Percentiles rank a stretch among this genome's conserved stretches.
Conservation (phyloP, 192 early-diverging fungal genomes). For the Chytriomyces hyalinus region DNA sequence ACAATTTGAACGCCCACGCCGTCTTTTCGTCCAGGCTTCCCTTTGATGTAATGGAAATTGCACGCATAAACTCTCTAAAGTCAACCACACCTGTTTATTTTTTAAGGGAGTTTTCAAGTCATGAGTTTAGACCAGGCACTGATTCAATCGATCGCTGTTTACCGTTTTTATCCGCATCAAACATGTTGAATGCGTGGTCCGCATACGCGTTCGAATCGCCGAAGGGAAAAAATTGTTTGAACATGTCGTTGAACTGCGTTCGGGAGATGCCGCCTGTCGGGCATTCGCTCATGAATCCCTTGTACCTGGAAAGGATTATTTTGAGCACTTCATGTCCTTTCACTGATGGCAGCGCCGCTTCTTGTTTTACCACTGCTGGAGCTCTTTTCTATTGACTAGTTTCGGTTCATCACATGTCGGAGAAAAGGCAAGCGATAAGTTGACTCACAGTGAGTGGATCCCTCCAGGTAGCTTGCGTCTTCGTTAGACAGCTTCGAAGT, state of each 20-base stretch:
- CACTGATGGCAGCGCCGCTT: background rate
- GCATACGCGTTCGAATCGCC: constrained; percentile 90
- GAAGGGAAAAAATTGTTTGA: constrained; percentile 97
- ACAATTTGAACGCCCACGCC: constrained; percentile 84
- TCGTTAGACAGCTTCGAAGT: constrained; percentile 82
- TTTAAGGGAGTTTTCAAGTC: background rate
- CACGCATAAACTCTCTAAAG: constrained; percentile 90
- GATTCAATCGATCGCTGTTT: background rate
- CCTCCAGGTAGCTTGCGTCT: constrained; percentile 78
- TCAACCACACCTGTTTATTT: constrained; percentile 71
- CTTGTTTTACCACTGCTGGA: constrained; percentile 82
- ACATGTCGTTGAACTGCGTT: constrained; percentile 88
- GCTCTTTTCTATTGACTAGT: constrained; percentile 87
- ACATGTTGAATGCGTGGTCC: constrained; percentile 88
- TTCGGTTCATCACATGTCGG: constrained; percentile 3
- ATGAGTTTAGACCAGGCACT: background rate
- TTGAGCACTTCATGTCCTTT: background rate
- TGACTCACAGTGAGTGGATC: constrained; percentile 79
- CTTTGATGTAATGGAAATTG: constrained; percentile 82
- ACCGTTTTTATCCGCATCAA: constrained; percentile 85
- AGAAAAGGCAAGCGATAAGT: no score
- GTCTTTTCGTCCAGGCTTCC: constrained; percentile 86
- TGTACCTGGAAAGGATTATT: constrained; percentile 69
- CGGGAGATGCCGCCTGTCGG: constrained; percentile 83
- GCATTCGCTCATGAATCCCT: constrained; percentile 93